Evolutionary conservation across 352 stramenopile genomes (phyloP).

Genomic region (Globisporangium yorkense): DNA sequence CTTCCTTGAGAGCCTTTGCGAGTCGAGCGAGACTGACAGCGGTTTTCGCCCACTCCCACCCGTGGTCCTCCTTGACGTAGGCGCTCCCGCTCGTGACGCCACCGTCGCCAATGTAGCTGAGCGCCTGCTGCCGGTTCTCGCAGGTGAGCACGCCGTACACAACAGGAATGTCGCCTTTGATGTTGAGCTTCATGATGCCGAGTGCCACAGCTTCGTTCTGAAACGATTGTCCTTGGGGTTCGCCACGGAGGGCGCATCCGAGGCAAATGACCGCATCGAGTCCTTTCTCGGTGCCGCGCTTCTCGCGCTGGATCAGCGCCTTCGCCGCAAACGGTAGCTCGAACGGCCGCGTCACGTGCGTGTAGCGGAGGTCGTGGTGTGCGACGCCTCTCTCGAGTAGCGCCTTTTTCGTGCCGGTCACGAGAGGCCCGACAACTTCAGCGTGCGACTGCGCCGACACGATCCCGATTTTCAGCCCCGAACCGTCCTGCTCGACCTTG

Average conservation of each 20-base stretch:
- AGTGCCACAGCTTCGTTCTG: constrained; percentile 91
- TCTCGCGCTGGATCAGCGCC: constrained; percentile 54
- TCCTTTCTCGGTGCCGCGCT: constrained; percentile 24
- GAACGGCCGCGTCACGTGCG: constrained; percentile 89
- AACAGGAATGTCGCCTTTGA: constrained; percentile 79
- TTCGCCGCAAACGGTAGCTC: constrained; percentile 93
- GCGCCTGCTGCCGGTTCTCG: constrained; percentile 89
- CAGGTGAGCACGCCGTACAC: constrained; percentile 92
- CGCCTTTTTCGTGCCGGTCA: constrained; percentile 40
- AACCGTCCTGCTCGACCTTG: constrained; percentile 5
- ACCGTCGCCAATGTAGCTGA: constrained; percentile 14
- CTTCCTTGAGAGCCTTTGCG: neutral
- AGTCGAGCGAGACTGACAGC: constrained; percentile 13
- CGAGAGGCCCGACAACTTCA: constrained; percentile 37
- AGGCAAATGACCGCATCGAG: constrained; percentile 95
- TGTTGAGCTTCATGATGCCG: constrained; percentile 95
- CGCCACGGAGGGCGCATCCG: constrained; percentile 91
- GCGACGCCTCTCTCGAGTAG: constrained; percentile 48
- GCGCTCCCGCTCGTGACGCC: constrained; percentile 1
- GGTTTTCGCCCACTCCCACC: constrained; percentile 21
- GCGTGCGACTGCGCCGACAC: constrained; percentile 52
- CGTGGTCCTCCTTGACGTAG: constrained; percentile 16
- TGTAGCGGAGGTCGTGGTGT: constrained; percentile 28
- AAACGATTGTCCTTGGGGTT: constrained; percentile 94
- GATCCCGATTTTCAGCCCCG: constrained; percentile 39